Conservation (phyloP, 2,329 filamentous ascomycete species). For the Pseudocercospora vitis region DNA sequence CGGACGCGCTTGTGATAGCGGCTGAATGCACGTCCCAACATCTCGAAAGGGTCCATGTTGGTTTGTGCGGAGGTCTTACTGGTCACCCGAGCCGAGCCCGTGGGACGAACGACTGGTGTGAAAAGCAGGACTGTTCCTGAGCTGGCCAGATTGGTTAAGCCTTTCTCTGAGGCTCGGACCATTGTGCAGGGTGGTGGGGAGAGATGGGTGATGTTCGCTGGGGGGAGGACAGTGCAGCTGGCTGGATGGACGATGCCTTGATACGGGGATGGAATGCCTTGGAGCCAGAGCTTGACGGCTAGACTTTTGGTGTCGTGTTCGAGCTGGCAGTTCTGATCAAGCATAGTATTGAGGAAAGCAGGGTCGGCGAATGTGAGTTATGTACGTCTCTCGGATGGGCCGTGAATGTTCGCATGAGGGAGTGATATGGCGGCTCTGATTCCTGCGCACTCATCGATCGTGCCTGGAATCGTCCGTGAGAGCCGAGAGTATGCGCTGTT, state of each 20-base stretch:
- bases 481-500: slow-evolving; percentile 26
- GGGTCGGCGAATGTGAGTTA: slow-evolving; percentile 4
- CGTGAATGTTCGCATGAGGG: slow-evolving; percentile 10
- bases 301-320: slow-evolving; percentile 9
- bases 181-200: too few relatives aligned
- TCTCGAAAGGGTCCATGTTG: slow-evolving; percentile 69
- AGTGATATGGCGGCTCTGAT: slow-evolving; percentile 12
- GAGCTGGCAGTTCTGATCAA: slow-evolving; percentile 5
- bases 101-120: slow-evolving; percentile 41
- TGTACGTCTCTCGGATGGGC: slow-evolving; percentile 8
- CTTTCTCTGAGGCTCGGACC: slow-evolving; percentile 21
- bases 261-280: slow-evolving; percentile 13
- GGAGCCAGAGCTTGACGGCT: slow-evolving; percentile 14
- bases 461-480: slow-evolving; percentile 9
- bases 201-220: slow-evolving; percentile 8
- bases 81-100: slow-evolving; percentile 40
- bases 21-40: slow-evolving; percentile 64
- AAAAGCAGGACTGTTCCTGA: slow-evolving; percentile 47
- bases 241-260: neutral
- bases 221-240: slow-evolving; percentile 8
- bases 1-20: slow-evolving; percentile 61
- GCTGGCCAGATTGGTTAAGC: slow-evolving; percentile 36
- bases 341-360: slow-evolving; percentile 1
- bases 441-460: slow-evolving; percentile 20
- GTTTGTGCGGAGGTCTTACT: slow-evolving; percentile 40